Base-by-base conservation (phyloP, 805 yeast genomes). In the Saccharomycopsis javanensis region DNA sequence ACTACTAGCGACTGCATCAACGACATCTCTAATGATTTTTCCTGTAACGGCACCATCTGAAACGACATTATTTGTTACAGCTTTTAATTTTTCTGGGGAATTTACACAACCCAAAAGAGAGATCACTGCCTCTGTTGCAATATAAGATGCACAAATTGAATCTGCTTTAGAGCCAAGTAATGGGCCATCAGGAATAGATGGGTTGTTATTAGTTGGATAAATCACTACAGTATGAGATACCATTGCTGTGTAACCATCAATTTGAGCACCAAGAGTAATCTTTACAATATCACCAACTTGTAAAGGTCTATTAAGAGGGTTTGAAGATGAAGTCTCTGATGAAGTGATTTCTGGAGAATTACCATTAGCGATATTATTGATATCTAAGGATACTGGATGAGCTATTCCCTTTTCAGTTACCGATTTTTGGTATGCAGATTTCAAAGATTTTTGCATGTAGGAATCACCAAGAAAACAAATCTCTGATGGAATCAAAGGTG, bases 191-290 rank as follows among this genome's bases (percentile, higher is more conserved):
- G 92, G 91, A 56, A 72, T 73, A 65, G 65, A 46, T 70, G 58
- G 48, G 7, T 53, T 27, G 23, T 35, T 27, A 28, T 70, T 67
- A 33, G 83, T 81, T 55, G 95, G 95, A 65, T 81, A 86, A 55
- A 90, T 82, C 31, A 90, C 94, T 61, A 89, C 67, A 1, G 97
- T 91, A 71, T 94, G 99, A 30, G 96, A 82, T 10, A 81, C 82
- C 68, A 82, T 81, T 1, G 96, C 83, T 11, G 97, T 87, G 74
- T 91, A 94, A 57, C 99, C 99, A 71, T 94, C 99, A 64, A 94
- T 81, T 62, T 94, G 97, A 59, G 86, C 91, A 53, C 97, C 99
- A 30, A 92, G 76, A 11, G 86, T 75, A 58, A 94, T 79, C 61
- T 92, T 91, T 34, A 88, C 88, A 52, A 91, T 77, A 69, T 94